phyloP scores from a whole-genome alignment of 2,329 filamentous ascomycete genomes.

The Ophiostoma fasciatum region DNA sequence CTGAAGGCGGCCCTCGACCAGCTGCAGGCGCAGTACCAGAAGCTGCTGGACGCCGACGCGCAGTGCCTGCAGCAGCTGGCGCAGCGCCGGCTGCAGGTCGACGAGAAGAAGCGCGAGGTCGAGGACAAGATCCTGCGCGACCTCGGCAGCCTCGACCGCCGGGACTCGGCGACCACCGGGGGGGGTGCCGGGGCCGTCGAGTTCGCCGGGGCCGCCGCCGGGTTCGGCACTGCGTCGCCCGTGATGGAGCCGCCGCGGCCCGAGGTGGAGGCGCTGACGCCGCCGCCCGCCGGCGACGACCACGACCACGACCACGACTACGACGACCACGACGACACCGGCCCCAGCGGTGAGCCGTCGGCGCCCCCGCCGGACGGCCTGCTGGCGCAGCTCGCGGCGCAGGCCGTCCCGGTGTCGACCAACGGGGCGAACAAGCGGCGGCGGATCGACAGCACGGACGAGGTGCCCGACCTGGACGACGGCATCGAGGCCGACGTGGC shows the following conservation, averaged over 20 bases:
- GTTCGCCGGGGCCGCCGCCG: constrained; percentile 26
- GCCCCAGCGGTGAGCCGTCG: constrained; percentile 18
- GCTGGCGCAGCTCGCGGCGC: constrained; percentile 24
- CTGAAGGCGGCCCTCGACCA: constrained; percentile 73
- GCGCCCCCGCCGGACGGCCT: constrained; percentile 27
- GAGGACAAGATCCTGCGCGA: constrained; percentile 85
- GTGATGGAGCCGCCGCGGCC: constrained; percentile 57
- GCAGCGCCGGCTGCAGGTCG: constrained; percentile 55
- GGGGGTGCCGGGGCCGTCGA: constrained; percentile 28
- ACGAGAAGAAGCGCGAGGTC: constrained; percentile 73
- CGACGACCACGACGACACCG: not conserved
- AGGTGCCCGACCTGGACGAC: constrained; percentile 40
- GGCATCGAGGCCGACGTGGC: constrained; percentile 42
- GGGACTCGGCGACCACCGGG: too few species aligned
- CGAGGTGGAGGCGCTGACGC: constrained; percentile 49
- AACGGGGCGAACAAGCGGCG: constrained; percentile 43
- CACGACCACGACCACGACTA: not conserved
- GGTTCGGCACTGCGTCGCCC: constrained; percentile 30
- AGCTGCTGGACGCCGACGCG: constrained; percentile 56
- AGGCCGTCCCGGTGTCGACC: constrained; percentile 31
- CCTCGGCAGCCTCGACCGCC: constrained; percentile 43
- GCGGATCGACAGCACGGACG: constrained; percentile 34
- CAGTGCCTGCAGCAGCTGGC: constrained; percentile 46
- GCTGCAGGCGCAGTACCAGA: constrained; percentile 58
- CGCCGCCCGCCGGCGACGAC: constrained; percentile 4